Percentiles rank a stretch among this genome's conserved stretches.
These are phyloP conservation scores for Claviceps capensis DNA, from an alignment of 2,329 filamentous ascomycete genomes.

Conservation along the genomic window DNA sequence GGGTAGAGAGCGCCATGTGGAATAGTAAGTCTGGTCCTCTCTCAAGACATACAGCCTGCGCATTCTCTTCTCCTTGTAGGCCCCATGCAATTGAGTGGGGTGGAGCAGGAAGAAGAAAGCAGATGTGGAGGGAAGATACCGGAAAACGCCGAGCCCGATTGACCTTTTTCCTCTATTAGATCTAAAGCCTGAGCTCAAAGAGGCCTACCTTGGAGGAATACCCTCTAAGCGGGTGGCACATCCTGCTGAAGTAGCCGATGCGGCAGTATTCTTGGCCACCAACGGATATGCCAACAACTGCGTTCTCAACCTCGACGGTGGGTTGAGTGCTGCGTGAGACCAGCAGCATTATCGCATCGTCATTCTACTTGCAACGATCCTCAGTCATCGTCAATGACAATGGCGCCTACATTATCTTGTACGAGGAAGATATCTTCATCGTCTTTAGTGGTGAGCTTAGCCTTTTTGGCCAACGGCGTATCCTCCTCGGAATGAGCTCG, in stretches of 20 bases:
- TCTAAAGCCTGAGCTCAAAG: constrained; percentile 23
- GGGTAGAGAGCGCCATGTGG: constrained; percentile 73
- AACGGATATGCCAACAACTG: constrained; percentile 83
- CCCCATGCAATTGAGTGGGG: background rate
- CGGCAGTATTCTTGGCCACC: constrained; percentile 60
- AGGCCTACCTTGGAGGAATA: constrained; percentile 31
- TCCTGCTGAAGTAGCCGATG: constrained; percentile 62
- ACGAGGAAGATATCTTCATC: constrained; percentile 30
- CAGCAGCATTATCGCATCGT: background rate
- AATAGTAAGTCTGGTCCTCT: constrained; percentile 35
- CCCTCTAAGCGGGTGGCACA: constrained; percentile 53
- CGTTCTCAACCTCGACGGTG: constrained; percentile 74
- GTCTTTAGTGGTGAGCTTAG: constrained; percentile 22
- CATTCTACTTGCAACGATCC: background rate
- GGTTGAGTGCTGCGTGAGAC: constrained; percentile 52
- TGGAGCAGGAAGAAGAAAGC: background rate
- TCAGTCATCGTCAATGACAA: constrained; percentile 52
- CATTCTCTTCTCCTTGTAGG: background rate
- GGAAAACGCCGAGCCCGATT: constrained; percentile 11
- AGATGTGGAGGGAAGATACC: background rate
- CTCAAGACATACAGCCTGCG: background rate
- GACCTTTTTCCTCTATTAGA: constrained; percentile 25
- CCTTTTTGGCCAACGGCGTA: constrained; percentile 33
- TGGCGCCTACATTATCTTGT: constrained; percentile 45
- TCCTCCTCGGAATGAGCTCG: constrained; percentile 30